phyloP scores from a whole-genome alignment of 2,329 filamentous ascomycete species.

The Botrytis deweyae region DNA sequence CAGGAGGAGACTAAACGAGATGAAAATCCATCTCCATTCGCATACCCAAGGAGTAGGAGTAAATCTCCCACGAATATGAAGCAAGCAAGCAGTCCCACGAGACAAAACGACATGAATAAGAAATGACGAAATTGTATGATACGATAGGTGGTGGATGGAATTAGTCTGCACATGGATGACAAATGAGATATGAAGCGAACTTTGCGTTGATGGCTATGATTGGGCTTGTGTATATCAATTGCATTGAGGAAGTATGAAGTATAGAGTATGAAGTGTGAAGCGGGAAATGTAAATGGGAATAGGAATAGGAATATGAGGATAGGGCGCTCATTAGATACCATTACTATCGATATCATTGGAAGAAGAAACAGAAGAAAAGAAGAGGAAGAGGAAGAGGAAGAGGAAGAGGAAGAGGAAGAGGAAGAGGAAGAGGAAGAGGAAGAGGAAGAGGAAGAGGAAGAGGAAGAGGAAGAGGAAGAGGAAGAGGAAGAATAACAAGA shows the following conservation, averaged over 20 bases:
- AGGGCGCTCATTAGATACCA: not conserved
- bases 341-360: not conserved
- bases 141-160: not conserved
- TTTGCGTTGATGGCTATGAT: not conserved
- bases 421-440: not conserved
- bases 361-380: too few species aligned
- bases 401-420: not conserved
- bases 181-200: not conserved
- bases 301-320: not conserved
- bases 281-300: too few species aligned
- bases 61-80: not conserved
- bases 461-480: not conserved
- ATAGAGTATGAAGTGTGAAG: not conserved
- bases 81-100: not conserved
- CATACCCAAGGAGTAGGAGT: not conserved
- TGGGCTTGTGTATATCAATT: not conserved
- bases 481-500: not conserved
- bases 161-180: not conserved
- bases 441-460: not conserved
- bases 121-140: not conserved
- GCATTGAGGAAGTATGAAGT: not conserved
- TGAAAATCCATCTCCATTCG: not conserved
- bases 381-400: not conserved
- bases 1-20: not conserved
- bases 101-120: not conserved